These are phyloP conservation scores for Cylindrotheca fusiformis DNA, from an alignment of 108 stramenopile genomes.

Conservation along the genomic window DNA sequence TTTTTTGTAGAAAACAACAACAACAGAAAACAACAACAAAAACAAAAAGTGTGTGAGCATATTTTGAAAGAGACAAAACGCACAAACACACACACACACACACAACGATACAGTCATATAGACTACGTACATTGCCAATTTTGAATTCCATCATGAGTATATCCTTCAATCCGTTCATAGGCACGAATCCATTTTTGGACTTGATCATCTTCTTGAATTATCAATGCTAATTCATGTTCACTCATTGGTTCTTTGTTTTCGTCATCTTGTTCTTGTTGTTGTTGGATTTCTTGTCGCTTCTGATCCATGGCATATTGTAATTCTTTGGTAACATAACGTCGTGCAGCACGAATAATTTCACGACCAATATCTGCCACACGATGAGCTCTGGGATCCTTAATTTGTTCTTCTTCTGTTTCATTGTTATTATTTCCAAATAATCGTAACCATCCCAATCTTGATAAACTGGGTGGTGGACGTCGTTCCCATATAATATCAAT, in stretches of 20 bases:
- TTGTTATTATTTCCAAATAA: neutral
- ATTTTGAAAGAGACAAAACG: neutral
- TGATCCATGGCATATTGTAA: slow-evolving; percentile 21
- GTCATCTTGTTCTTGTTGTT: slow-evolving; percentile 4
- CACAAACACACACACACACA: neutral
- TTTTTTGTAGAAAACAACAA: no score
- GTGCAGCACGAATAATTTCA: slow-evolving; percentile 33
- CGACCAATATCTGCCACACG: slow-evolving; percentile 34
- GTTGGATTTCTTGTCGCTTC: slow-evolving; percentile 20
- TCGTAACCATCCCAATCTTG: slow-evolving; percentile 14
- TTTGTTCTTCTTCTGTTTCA: neutral
- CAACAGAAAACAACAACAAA: no score
- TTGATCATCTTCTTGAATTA: slow-evolving; percentile 25
- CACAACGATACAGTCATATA: slow-evolving; percentile 2
- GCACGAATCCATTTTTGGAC: slow-evolving; percentile 39
- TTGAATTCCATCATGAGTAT: slow-evolving; percentile 23
- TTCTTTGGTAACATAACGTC: slow-evolving; percentile 30
- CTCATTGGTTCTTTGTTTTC: slow-evolving; percentile 12
- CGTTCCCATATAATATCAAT: slow-evolving; percentile 27
- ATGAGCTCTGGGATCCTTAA: slow-evolving; percentile 13
- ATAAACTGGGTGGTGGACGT: slow-evolving; percentile 9
- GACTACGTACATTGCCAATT: slow-evolving; percentile 26
- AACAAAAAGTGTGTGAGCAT: no score
- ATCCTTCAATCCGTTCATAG: slow-evolving; percentile 32
- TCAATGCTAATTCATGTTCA: slow-evolving; percentile 9